These are phyloP conservation scores for Phaeotremella skinneri DNA, from an alignment of 768 basidiomycete species.

Conservation along the genomic window DNA sequence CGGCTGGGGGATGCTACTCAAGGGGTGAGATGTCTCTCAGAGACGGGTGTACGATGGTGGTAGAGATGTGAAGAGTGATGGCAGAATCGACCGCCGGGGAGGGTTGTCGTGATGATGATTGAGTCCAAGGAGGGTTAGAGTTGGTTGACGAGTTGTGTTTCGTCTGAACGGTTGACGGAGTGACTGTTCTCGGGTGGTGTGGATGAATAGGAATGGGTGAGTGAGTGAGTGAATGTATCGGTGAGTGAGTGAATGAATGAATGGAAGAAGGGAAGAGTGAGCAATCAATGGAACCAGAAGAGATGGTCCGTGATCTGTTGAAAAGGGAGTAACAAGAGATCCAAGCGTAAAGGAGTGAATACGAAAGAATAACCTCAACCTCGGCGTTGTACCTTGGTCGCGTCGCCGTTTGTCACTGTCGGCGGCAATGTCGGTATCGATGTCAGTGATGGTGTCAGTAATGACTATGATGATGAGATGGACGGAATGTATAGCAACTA, in stretches of 20 bases:
- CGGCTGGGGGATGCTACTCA: background rate
- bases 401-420: too few relatives aligned
- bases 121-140: background rate
- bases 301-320: background rate
- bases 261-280: background rate
- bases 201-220: background rate
- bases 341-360: background rate
- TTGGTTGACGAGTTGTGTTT: constrained; percentile 13
- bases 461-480: too few relatives aligned
- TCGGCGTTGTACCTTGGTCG: too few relatives aligned
- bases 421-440: too few relatives aligned
- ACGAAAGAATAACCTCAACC: too few relatives aligned
- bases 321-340: background rate
- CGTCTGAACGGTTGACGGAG: constrained; percentile 6
- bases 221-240: background rate
- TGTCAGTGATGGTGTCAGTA: too few relatives aligned
- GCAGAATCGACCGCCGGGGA: background rate
- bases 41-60: constrained; percentile 4
- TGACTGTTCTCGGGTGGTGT: constrained; percentile 1
- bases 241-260: constrained; percentile 1
- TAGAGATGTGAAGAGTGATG: background rate
- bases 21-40: background rate
- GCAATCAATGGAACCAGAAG: background rate
- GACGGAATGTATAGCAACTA: too few relatives aligned
- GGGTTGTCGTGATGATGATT: constrained; percentile 1